Evolutionary conservation across 352 stramenopile genomes (phyloP).

Genomic region (Pythium folliculosum): DNA sequence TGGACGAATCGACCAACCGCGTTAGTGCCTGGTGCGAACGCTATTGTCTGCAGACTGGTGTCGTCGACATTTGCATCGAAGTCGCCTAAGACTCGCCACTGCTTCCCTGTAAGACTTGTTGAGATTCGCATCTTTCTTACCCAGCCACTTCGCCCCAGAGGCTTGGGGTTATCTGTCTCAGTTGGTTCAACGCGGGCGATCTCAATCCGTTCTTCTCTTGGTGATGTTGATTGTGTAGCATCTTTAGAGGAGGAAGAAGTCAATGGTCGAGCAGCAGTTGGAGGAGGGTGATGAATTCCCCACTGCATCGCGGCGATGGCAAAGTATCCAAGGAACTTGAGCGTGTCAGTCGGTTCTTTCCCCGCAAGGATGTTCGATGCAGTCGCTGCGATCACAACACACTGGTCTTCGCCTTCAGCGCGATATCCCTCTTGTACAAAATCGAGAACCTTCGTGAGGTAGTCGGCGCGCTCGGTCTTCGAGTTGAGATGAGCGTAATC

Average conservation of each 20-base stretch:
- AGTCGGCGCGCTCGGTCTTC: slow-evolving; percentile 79
- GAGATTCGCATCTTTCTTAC: slow-evolving; percentile 63
- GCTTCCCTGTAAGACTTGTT: slow-evolving; percentile 60
- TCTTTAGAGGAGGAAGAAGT: background rate
- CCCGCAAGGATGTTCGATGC: slow-evolving; percentile 77
- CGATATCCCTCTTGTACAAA: slow-evolving; percentile 68
- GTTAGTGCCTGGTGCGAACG: slow-evolving; percentile 30
- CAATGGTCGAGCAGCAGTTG: background rate
- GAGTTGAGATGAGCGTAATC: slow-evolving; percentile 67
- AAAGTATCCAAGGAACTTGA: slow-evolving; percentile 78
- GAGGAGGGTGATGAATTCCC: slow-evolving; percentile 34
- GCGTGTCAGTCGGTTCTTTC: slow-evolving; percentile 73
- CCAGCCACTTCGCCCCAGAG: slow-evolving; percentile 40
- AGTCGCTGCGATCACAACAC: slow-evolving; percentile 65
- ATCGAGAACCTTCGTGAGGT: slow-evolving; percentile 73
- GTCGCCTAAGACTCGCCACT: slow-evolving; percentile 61
- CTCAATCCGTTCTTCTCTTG: background rate
- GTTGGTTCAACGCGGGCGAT: background rate
- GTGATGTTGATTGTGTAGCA: background rate
- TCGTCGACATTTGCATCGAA: slow-evolving; percentile 61
- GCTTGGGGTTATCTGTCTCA: slow-evolving; percentile 7
- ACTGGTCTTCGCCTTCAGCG: slow-evolving; percentile 21
- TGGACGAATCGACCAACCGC: slow-evolving; percentile 62
- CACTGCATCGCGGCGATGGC: slow-evolving; percentile 59
- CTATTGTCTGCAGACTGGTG: slow-evolving; percentile 34